Evolutionary conservation across 1,284 basidiomycete species (phyloP).

Genomic region (Nidula niveotomentosa): DNA sequence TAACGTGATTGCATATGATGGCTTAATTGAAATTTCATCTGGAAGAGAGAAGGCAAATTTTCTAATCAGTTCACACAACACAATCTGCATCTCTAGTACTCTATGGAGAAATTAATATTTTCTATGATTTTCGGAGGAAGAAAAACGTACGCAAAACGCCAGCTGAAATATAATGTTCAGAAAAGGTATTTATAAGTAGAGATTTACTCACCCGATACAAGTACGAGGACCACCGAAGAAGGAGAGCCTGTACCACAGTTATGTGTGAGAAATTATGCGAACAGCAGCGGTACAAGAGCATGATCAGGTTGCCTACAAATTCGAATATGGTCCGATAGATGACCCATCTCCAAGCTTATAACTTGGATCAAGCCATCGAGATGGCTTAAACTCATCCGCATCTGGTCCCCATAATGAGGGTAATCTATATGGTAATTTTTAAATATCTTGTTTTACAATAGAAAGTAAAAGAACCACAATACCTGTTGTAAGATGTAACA

Average conservation of each 20-base stretch:
- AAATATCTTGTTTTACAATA: not conserved
- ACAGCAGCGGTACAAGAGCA: too few relatives aligned
- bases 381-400: conserved; percentile 2
- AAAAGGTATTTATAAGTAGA: not conserved
- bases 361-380: not conserved
- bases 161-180: not conserved
- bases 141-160: not conserved
- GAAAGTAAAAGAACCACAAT: not conserved
- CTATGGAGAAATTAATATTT: not conserved
- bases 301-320: not conserved
- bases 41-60: not conserved
- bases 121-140: not conserved
- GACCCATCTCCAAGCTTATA: not conserved
- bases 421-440: not conserved
- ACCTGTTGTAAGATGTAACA: not conserved
- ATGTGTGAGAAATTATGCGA: not conserved
- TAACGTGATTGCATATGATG: not conserved
- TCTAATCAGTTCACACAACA: not conserved
- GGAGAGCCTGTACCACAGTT: not conserved
- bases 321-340: not conserved
- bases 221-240: not conserved
- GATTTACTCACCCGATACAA: not conserved
- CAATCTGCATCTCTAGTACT: not conserved
- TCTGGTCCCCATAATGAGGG: not conserved
- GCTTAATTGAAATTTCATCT: not conserved